A percentile compares a stretch with the other conserved stretches of the same genome.
phyloP scores from a whole-genome alignment of 2,329 filamentous ascomycete genomes.

The Pestalotiopsis sp. region DNA sequence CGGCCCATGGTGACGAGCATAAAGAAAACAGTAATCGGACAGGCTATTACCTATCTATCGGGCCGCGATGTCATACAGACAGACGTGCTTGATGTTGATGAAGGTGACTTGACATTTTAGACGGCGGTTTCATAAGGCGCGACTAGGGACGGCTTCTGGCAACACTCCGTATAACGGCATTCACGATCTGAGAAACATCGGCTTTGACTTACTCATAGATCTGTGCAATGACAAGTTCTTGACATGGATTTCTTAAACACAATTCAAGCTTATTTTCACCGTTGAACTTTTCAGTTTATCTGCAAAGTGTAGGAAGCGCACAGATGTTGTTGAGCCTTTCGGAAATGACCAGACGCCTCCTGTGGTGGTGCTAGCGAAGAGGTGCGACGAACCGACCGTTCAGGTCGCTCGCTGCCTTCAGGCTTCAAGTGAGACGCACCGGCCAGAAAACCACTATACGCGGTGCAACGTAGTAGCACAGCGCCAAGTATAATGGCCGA shows the following conservation, averaged over 20 bases:
- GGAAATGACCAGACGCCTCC: neutral
- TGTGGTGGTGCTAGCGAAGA: neutral
- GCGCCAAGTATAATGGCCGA: neutral
- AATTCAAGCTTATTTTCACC: neutral
- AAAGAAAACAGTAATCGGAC: neutral
- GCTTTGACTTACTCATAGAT: no score
- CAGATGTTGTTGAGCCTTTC: neutral
- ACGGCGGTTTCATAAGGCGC: neutral
- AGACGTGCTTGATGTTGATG: neutral
- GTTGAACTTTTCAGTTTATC: neutral
- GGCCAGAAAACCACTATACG: neutral
- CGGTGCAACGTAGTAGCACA: neutral
- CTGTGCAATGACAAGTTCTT: no score
- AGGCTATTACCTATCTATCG: neutral
- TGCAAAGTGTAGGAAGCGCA: neutral
- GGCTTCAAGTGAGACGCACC: neutral
- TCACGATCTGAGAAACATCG: no score
- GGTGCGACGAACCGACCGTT: neutral
- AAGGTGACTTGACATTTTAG: neutral
- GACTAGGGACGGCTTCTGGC: neutral
- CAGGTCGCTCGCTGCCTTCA: neutral
- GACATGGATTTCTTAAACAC: no score
- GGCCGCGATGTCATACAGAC: neutral
- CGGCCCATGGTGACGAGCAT: no score
- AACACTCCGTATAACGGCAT: no score